Conservation (phyloP, 2,329 filamentous ascomycete species). For the Venturia aucupariae region DNA sequence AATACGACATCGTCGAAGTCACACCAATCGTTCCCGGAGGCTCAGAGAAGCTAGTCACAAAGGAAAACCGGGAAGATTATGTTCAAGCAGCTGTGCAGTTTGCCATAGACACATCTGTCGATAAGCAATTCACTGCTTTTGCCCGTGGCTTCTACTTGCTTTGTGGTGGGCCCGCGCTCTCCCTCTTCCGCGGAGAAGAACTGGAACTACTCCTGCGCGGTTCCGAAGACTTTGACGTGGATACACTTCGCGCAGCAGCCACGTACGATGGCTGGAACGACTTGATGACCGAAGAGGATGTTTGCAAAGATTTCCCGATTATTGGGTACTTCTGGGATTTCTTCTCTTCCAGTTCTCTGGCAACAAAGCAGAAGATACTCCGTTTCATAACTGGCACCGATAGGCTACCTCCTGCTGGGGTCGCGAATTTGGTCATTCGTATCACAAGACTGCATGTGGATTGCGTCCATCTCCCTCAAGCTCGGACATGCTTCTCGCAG, state of each 20-base stretch:
- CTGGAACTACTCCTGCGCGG: constrained; percentile 82
- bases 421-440: constrained; percentile 68
- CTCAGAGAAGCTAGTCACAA: constrained; percentile 69
- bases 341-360: constrained; percentile 56
- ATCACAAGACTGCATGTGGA: constrained; percentile 70
- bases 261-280: constrained; percentile 68
- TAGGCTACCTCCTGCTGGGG: constrained; percentile 79
- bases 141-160: constrained; percentile 90
- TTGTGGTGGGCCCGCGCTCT: constrained; percentile 78
- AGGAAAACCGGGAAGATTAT: constrained; percentile 72
- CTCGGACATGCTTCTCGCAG: constrained; percentile 86
- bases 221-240: constrained; percentile 78
- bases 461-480: constrained; percentile 54
- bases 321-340: constrained; percentile 84
- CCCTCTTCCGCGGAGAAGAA: constrained; percentile 80
- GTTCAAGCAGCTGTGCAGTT: constrained; percentile 78
- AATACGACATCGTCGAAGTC: constrained; percentile 59
- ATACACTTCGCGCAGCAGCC: constrained; percentile 64
- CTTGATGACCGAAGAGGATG: constrained; percentile 33
- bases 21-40: constrained; percentile 68
- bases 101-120: constrained; percentile 66
- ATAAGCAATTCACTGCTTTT: constrained; percentile 84
- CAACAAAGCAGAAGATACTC: constrained; percentile 67
- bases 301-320: constrained; percentile 53
- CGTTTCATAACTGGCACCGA: constrained; percentile 87